Evolutionary conservation across 2,329 filamentous ascomycete genomes (phyloP), one percentile per base, ranked within the genome.

Genomic region (Kalaharituber pfeilii): DNA sequence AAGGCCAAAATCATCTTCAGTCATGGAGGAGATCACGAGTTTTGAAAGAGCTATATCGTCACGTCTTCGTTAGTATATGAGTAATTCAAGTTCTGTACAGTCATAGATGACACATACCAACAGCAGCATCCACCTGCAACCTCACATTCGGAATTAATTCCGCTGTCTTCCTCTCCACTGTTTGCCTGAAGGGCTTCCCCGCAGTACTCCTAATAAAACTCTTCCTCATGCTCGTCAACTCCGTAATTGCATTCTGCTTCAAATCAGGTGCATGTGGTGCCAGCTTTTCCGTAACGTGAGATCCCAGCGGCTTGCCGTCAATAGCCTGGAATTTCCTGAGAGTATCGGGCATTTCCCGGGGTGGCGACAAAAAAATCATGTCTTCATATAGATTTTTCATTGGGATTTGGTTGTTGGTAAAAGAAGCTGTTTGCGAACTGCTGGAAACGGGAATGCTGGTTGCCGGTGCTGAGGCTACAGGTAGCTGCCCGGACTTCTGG

Each of bases 1-100:
- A 44, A 62, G 57, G 5, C 62, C 62, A 29, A 58, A 64, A 3
- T 57, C 59, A 42, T 64, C 62, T 53, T 64, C 62, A 15, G 53
- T 53, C 22, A 62, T 49, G 6, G 62, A 62, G 15, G 60, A 59
- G 18, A 52, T 55, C 44, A 59, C 55, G 15, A 64, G 57, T 7
- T 55, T 54, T n/a, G 51, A 49, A 24, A 61, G 36, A 26, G 50
- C 58, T 58, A 33, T 3, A 39, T n/a, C n/a, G n/a, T n/a, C n/a
- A n/a, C n/a, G n/a, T n/a, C n/a, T n/a, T n/a, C n/a, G 57, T 51
- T 52, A 51, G 51, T 56, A 50, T 29, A 28, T 9, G 22, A 42
- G 36, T 49, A 33, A 53, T 33, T 56, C 28, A 26, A 42, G 20
- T 47, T 27, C 9, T 18, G 15, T 27, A n/a, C 18, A 5, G 9